phyloP scores from a whole-genome alignment of 768 basidiomycete genomes.

The Boletus rubropictus region DNA sequence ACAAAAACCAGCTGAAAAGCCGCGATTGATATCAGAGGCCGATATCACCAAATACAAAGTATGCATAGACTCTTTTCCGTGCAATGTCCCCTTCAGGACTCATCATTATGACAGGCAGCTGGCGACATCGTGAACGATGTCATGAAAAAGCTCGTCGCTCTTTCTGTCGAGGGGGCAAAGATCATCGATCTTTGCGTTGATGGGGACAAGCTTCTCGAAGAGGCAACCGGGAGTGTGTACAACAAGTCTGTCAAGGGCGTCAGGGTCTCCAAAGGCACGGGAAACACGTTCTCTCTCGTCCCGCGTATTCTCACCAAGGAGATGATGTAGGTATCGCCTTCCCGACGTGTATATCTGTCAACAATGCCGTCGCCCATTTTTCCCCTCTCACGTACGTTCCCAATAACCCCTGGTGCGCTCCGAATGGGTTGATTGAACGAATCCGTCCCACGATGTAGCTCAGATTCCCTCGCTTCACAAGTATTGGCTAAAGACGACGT shows the following conservation, averaged over 20 bases:
- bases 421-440: conserved; percentile 22
- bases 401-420: background rate
- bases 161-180: conserved; percentile 76
- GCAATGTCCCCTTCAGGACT: conserved; percentile 16
- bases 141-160: conserved; percentile 76
- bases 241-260: conserved; percentile 88
- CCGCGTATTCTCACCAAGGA: conserved; percentile 4
- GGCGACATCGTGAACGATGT: conserved; percentile 85
- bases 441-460: conserved; percentile 39
- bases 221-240: conserved; percentile 78
- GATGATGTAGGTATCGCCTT: conserved; percentile 74
- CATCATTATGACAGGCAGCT: conserved; percentile 54
- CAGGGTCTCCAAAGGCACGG: conserved; percentile 80
- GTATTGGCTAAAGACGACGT: conserved; percentile 80
- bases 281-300: background rate
- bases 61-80: conserved; percentile 12
- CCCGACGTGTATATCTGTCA: conserved; percentile 90
- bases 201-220: conserved; percentile 90
- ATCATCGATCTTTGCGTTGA: conserved; percentile 85
- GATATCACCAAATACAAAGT: conserved; percentile 91
- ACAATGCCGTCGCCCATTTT: conserved; percentile 94
- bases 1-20: conserved; percentile 43
- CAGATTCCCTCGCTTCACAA: conserved; percentile 65
- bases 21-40: conserved; percentile 53
- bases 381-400: conserved; percentile 83